A percentile compares a stretch with the other conserved stretches of the same genome.
phyloP scores from a whole-genome alignment of 179 eudicot species.

The Silene noctiflora region DNA sequence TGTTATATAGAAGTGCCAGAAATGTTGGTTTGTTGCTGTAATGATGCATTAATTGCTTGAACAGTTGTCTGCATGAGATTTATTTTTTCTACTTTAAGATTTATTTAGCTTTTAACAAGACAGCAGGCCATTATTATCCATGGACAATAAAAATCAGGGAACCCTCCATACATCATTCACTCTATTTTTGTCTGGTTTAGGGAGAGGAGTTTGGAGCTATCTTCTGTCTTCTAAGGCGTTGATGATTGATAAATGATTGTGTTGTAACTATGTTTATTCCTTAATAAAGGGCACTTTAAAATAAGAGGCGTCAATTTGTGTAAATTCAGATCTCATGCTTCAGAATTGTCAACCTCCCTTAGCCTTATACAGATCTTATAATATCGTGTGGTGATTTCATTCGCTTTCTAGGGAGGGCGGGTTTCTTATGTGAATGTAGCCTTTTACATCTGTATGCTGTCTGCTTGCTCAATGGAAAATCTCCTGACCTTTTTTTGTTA shows the following conservation, averaged over 20 bases:
- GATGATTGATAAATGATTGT: neutral
- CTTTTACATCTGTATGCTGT: neutral
- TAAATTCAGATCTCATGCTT: neutral
- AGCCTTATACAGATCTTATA: neutral
- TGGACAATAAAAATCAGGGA: neutral
- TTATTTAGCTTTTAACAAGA: neutral
- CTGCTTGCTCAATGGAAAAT: neutral
- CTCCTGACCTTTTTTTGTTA: constrained; percentile 7
- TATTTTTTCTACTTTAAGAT: neutral
- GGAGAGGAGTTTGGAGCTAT: neutral
- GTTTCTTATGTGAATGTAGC: neutral
- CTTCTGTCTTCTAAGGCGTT: neutral
- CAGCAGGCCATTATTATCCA: neutral
- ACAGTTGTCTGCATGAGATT: neutral
- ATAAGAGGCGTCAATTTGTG: neutral
- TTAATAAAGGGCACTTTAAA: neutral
- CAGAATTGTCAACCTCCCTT: neutral
- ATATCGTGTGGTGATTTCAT: neutral
- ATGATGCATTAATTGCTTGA: neutral
- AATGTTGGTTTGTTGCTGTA: neutral
- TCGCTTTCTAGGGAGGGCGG: neutral
- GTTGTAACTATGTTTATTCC: neutral
- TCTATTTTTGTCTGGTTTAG: neutral
- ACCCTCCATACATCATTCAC: neutral
- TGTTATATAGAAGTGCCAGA: neutral